Base-by-base conservation (phyloP, 176 grass and related monocot species). In the Coix lacrymajobi region DNA sequence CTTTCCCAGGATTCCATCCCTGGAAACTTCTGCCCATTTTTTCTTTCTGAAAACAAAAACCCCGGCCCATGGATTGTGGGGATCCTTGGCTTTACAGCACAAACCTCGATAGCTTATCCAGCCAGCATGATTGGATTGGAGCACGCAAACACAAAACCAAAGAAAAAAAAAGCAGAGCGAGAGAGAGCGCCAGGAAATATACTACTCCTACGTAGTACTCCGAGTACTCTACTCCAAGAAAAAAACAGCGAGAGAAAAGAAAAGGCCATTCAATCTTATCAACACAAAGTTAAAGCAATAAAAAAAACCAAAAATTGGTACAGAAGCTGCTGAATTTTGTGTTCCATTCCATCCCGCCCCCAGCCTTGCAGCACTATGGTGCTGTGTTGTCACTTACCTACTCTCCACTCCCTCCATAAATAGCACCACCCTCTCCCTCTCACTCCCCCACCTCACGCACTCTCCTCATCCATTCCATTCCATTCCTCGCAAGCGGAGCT, bases 391-490 rank as follows among this genome's bases (percentile, higher is more conserved):
- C 46, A 44, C 65, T 90, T 65, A 81, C 85, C 76, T 4, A 91
- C 81, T 66, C 89, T 85, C 43, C 65, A 33, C 22, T 9, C 8
- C 28, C 69, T 58, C 76, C 72, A 78, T 91, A 91, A 91, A 81
- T 91, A 88, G 71, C 76, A 14, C 45, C 69, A 79, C 19, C 22
- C 33, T 38, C 75, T 66, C 49, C 40, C 84, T 64, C 66, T 41
- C 84, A 74, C 75, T 76, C 45, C 28, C 61, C 36, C 56, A 29
- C 81, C 57, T 38, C 61, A 48, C 60, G 7, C 48, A 7, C 62
- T n/a, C n/a, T n/a, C n/a, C n/a, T 13, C 75, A 48, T n/a, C 65
- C 58, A 15, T 16, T 61, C 58, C 58, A 56, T 4, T 11, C 32
- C 86, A 19, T 48, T 77, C 6, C 39, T 82, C 32, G 16, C 62